Base-by-base conservation (phyloP, 2,329 filamentous ascomycete species). In the Shiraia sp. region DNA sequence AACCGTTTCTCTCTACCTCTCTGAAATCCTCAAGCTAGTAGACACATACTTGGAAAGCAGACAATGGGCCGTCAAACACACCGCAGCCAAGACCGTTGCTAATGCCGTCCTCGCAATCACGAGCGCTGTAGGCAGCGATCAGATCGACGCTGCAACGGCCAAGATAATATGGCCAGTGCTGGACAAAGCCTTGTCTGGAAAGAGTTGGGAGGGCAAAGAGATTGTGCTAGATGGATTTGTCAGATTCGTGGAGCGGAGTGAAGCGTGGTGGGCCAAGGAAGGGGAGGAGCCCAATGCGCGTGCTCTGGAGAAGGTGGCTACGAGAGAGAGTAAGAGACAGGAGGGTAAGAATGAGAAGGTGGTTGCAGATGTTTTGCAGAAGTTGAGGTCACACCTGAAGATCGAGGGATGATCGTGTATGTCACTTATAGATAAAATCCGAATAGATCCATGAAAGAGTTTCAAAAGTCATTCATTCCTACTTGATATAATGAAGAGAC, bases 151-250 rank as follows among this genome's bases (percentile, higher is more conserved):
- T 13, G 61, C 75, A 2, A 82, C 84, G 28, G 75, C 88, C 13
- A 75, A 78, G 52, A 72, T 74, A 12, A 75, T 96, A 15, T 99
- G 92, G 92, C 88, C 88, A 0, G 80, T 86, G 2, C 77, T 96
- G 33, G 89, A 96, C 51, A 89, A 87, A 60, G 83, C 88, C 1
- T 72, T 97, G 28, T 81, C 83, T 2, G 83, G 95, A 10, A 97
- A 96, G 76, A 96, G 91, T 1, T 99, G 96, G 77, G 80, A 87
- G 1, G 90, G 90, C 15, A 99, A 99, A 65, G 90, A 96, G 70
- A 84, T 83, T 53, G 81, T 99, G 23, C 76, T 97, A 2, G 79
- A 83, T 30, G 85, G 88, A 5, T 90, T 93, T 66, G 86, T 90
- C 3, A 80, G 83, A 43, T 93, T 97, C 57, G 83, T 87, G 0